Base-by-base conservation (phyloP, 2,329 filamentous ascomycete genomes). In the Cladosporium sp. region DNA sequence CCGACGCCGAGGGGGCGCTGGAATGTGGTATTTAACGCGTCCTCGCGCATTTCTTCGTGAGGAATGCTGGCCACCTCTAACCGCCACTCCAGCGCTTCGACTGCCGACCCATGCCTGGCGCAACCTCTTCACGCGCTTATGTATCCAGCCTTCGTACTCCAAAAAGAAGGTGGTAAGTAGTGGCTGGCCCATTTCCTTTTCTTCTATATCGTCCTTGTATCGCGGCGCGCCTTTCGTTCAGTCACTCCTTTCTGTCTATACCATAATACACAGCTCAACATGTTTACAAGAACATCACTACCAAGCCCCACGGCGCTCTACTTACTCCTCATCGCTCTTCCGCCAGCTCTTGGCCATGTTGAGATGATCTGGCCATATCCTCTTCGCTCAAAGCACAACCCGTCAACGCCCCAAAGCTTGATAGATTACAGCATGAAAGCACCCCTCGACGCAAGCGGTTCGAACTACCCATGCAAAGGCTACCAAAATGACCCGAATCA, bases 381-480 rank as follows among this genome's bases (percentile, higher is more conserved):
- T 9, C 73, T 85, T 22, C 78, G 78, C 60, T 81, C 77, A 65
- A 79, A 78, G 54, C 71, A 78, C 47, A 78, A 83, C 64, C 76
- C 77, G 17, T 70, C 76, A 43, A 73, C 72, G 37, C 63, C 67
- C 12, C 74, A 75, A 58, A 73, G 80, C 57, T 43, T 65, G 55
- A 80, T 84, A 69, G 88, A 92, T 76, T 90, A 88, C 77, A 83
- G 82, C 66, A 90, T 90, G 76, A 89, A 85, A 37, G 79, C 80
- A 15, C 90, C 90, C 2, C 80, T 94, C 50, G 70, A 74, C 2
- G 69, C 78, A 19, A 76, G 79, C 60, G 87, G 87, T 25, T 78
- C 79, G 60, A 82, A 92, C 74, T 94, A 84, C 72, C 87, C 89
- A 5, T 94, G 90, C 82, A 92, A 92, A 77, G 86, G 87, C 11